Percentiles rank a stretch among this genome's conserved stretches.
Evolutionary conservation across 202 grass and related monocot species (phyloP).

Genomic region (Zizania palustris): DNA sequence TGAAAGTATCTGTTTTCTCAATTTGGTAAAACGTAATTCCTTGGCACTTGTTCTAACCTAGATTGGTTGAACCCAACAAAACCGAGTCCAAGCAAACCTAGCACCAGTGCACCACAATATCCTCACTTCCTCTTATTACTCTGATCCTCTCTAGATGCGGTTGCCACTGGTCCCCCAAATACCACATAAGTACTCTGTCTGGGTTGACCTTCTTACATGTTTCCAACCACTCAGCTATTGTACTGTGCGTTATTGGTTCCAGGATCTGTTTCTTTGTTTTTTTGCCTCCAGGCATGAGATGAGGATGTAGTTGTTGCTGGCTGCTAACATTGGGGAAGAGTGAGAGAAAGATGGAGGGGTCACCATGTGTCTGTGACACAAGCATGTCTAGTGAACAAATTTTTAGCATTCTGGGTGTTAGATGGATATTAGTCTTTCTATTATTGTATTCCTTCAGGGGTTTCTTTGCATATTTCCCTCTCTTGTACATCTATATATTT

Average conservation of each 20-base stretch:
- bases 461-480: no score
- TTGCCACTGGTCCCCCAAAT: background rate
- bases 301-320: background rate
- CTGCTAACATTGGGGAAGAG: background rate
- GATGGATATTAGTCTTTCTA: no score
- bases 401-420: background rate
- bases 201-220: background rate
- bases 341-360: background rate
- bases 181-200: background rate
- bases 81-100: background rate
- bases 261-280: background rate
- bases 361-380: background rate
- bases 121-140: background rate
- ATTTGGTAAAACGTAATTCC: background rate
- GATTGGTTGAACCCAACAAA: background rate
- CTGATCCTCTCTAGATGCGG: background rate
- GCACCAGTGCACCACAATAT: background rate
- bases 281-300: background rate
- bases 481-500: no score
- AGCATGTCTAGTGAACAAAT: constrained; percentile 2
- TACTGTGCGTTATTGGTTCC: background rate
- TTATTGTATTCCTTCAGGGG: no score
- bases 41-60: constrained; percentile 22
- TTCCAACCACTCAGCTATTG: background rate
- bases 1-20: background rate